Evolutionary conservation across 345 rosid genomes (phyloP).

Genomic region (Luvunga scandens): DNA sequence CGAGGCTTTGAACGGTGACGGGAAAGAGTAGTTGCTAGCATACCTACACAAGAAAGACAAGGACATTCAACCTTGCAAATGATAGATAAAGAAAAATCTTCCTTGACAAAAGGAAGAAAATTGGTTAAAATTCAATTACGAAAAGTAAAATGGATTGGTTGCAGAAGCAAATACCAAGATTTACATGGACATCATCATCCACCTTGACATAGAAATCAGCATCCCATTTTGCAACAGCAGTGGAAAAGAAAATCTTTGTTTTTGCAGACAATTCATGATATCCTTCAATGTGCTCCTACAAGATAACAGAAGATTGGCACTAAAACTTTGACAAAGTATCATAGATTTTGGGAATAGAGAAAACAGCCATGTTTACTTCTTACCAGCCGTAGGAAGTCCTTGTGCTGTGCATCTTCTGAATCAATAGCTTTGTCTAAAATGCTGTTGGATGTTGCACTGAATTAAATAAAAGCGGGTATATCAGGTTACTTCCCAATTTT

Average conservation of each 20-base stretch:
- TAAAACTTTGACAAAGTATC: neutral
- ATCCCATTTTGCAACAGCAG: conserved; percentile 96
- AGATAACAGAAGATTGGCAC: conserved; percentile 8
- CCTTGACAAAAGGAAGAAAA: neutral
- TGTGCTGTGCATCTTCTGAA: conserved; percentile 91
- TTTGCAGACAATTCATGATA: conserved; percentile 96
- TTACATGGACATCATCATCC: conserved; percentile 99
- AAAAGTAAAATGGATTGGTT: neutral
- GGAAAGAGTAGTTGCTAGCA: conserved; percentile 84
- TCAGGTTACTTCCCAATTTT: conserved; percentile 13
- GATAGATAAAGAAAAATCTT: neutral
- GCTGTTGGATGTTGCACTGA: conserved; percentile 94
- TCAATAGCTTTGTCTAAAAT: conserved; percentile 96
- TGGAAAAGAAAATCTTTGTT: conserved; percentile 86
- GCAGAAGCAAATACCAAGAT: conserved; percentile 60
- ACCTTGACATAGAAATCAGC: conserved; percentile 91
- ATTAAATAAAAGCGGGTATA: conserved; percentile 16
- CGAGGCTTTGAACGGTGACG: conserved; percentile 90
- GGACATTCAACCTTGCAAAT: neutral
- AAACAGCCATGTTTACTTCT: conserved; percentile 13
- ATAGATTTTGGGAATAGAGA: neutral
- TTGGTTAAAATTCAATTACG: neutral
- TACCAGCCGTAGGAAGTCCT: conserved; percentile 97
- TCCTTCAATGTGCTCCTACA: conserved; percentile 95
- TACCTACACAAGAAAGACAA: conserved; percentile 41